Base-by-base conservation (phyloP, 768 basidiomycete genomes). In the Suillus paluster region DNA sequence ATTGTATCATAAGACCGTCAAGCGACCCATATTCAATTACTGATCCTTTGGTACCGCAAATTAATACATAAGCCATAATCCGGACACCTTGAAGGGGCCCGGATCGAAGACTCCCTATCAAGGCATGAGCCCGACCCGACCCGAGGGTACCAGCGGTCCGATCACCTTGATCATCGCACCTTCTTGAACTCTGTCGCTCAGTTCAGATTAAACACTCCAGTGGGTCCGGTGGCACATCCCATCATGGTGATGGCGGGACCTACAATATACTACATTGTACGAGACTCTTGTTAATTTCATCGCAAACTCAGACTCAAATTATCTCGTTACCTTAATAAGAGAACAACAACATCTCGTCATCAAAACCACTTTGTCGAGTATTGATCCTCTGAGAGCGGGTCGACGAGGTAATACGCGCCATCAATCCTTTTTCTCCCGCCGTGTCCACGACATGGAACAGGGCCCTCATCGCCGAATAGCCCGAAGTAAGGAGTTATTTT, bases 41-140 rank as follows among this genome's bases (percentile, higher is more conserved):
- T 55, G 54, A 55, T 55, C 54, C 54, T 39, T 55, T 17, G 2
- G 11, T 38, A 55, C 54, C 39, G 54, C 54, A 39, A 55, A 54
- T 39, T 19, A 34, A 39, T 39, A 15, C 17, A 36, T 4, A 50
- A 12, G 5, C 3, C 3, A 19, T 19, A 12, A 12, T 12, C 25
- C 54, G 25, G 54, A 55, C 6, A 19, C 23, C 21, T 38, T 17
- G 9, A 4, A 23, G 36, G n/a, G 53, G 5, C 34, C 49, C 38
- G 38, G 17, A 55, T 39, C 38, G 23, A 55, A 19, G 36, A 17
- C 17, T 7, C 14, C 21, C 15, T 38, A 54, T 38, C 53, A 38
- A 36, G 21, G 36, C 15, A 14, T 21, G n/a, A 34, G 14, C 34
- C 50, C 8, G 6, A 21, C 34, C 50, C 8, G 6, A 21, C 33